These are phyloP conservation scores for Solanum gandarillasii DNA, from an alignment of 257 asterid genomes.

Conservation along the genomic window DNA sequence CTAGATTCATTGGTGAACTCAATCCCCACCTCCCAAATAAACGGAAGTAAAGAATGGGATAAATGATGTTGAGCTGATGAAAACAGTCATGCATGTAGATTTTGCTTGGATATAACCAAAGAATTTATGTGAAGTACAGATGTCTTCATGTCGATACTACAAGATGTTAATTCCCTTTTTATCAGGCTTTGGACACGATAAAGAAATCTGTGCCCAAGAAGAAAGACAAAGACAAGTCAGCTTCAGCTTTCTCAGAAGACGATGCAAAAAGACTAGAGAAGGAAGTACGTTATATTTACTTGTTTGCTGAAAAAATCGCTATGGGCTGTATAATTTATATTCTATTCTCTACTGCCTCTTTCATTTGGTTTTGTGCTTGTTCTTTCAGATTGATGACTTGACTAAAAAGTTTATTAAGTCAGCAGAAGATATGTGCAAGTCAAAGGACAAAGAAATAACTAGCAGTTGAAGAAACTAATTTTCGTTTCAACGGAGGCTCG, in stretches of 20 bases:
- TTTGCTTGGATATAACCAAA: neutral
- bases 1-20: neutral
- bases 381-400: constrained; percentile 66
- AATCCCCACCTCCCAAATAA: neutral
- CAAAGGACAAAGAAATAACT: constrained; percentile 81
- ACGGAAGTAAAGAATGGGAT: neutral
- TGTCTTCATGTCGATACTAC: neutral
- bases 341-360: neutral
- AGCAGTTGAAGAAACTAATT: constrained; percentile 25
- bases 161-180: neutral
- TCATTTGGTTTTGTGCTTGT: neutral
- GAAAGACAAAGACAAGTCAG: constrained; percentile 65
- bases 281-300: constrained; percentile 44
- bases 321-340: neutral
- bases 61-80: neutral
- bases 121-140: neutral
- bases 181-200: constrained; percentile 67
- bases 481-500: neutral
- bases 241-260: constrained; percentile 60
- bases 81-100: neutral
- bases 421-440: constrained; percentile 95
- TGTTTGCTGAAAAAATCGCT: neutral
- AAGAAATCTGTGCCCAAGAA: constrained; percentile 69
- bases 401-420: constrained; percentile 79
- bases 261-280: constrained; percentile 83